Evolutionary conservation across 2,329 filamentous ascomycete species (phyloP), one percentile per base, ranked within the genome.

Genomic region (Epichloe gansuensis): DNA sequence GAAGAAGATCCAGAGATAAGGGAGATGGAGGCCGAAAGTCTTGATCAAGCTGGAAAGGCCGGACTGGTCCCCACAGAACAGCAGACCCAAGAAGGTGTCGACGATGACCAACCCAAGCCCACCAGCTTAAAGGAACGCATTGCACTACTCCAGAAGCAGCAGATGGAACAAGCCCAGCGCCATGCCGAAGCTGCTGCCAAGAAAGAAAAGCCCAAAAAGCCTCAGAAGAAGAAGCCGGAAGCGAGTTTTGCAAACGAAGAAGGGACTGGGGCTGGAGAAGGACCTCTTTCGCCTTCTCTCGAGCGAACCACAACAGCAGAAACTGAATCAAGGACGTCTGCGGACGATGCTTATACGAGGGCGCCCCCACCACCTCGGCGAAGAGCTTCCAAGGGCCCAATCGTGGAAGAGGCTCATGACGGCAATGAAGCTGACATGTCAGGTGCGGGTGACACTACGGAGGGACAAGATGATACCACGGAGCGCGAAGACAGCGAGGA

Each of bases 71-170:
- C 74, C 36, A 64, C 73, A 15, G 63, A 66, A 47, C 61, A 65
- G 49, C 50, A 50, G 41, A 25, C 69, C 17, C 68, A 75, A 6
- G 74, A 74, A 4, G 74, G 71, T 23, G 81, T 75, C 15, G 80
- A 73, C 5, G 88, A 93, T 51, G 87, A 94, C 43, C 82, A 87
- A 60, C 90, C 91, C 1, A 96, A 97, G 69, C 89, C 90, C 25
- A 87, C 89, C 52, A 96, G 87, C 59, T 68, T 98, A 55, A 98
- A 97, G 68, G 93, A 98, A 66, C 81, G 93, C 56, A 96, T 98
- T 70, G 93, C 93, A 31, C 73, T 95, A 50, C 74, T 98, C 15
- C 93, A 98, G 66, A 91, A 87, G 64, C 89, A 97, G 66, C 93
- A 98, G 68, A 74, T 88, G 64, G 93, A 97, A 64, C 88, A 93